Evolutionary conservation across 1,284 basidiomycete genomes (phyloP), one percentile per base, ranked within the genome.

Genomic region (Pholiota adiposa): DNA sequence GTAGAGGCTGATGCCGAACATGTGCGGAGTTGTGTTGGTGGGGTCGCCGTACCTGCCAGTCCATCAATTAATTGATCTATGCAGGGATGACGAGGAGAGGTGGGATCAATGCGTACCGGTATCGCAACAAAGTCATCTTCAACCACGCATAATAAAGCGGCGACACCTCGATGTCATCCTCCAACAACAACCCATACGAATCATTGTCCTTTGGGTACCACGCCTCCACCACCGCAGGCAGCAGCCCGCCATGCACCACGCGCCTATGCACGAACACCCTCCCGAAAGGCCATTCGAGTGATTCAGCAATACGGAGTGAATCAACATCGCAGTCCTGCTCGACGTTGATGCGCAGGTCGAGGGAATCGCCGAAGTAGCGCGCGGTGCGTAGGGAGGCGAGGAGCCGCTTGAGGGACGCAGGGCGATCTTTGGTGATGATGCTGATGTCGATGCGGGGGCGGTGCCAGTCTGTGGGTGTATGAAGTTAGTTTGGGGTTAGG

Each of bases 131-230:
- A 6, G 83, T 69, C 80, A 93, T 86, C 72, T 94, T 94, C 54
- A 84, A 69, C 91, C 92, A 94, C 3, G 89, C 90, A 68, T 92
- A 94, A 72, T 92, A 93, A 16, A 93, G 70, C 0, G 91, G 88
- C 4, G 92, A 94, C 3, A 94, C 73, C 69, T 94, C 93, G 5
- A 93, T 80, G 69, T 94, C 92, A 68, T 94, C 93, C 70, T 94
- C 92, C 4, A 94, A 81, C 18, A 94, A 74, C 5, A 94, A 71
- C 3, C 89, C 92, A 69, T 93, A 93, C 1, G 86, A 84, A 65
- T 94, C 76, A 61, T 93, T 83, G 19, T 82, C 79, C 29, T 77
- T 74, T 2, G 93, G 92, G 70, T 92, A 94, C 92, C 93, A 94
- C 2, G 90, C 90, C 71, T 94, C 92, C 11, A 93, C 88, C 8